Evolutionary conservation across 129 eudicot genomes (phyloP), one percentile per base, ranked within the genome.

Genomic region (Rutidosis leptorrhynchoides): DNA sequence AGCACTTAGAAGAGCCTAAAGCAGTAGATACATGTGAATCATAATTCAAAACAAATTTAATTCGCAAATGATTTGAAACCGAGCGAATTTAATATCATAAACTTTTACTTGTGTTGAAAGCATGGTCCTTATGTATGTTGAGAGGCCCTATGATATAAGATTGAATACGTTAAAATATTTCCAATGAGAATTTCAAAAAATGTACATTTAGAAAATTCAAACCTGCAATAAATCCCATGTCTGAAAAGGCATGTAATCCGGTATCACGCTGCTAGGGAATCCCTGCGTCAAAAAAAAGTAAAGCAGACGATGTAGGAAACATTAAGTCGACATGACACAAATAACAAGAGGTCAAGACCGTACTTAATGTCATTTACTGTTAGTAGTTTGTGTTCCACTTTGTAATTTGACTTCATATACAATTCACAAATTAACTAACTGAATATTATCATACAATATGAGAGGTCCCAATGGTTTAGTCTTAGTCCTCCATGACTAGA

Each of bases 1-100:
- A 51, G 99, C 99, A 86, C 99, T 82, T 68, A 93, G 67, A 80
- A 93, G 99, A 76, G 96, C 99, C 99, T 93, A 75, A 54, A 29
- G 22, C 25, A 58, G 67, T 46, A 64, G 45, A 76, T 48, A 29
- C 28, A 35, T 9, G n/a, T 21, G 43, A 49, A 49, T 32, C 30
- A 58, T 49, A 14, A 48, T 49, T 48, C 10, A 62, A 59, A 22
- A 67, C 59, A 10, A 14, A 22, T 26, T 23, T 48, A 51, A 59
- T 8, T 17, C 16, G 16, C 24, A 49, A 60, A 68, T 32, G 51
- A 58, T 27, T 64, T 25, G 1, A 37, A 27, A 73, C 10, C 15
- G 32, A 56, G 15, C 8, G 66, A 29, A 17, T 53, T 62, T 49
- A 23, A 28, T 3, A 6, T n/a, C 63, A 40, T 35, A 30, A 25